Base-by-base conservation (phyloP, 106 monocot species). In the Narthecium ossifragum region DNA sequence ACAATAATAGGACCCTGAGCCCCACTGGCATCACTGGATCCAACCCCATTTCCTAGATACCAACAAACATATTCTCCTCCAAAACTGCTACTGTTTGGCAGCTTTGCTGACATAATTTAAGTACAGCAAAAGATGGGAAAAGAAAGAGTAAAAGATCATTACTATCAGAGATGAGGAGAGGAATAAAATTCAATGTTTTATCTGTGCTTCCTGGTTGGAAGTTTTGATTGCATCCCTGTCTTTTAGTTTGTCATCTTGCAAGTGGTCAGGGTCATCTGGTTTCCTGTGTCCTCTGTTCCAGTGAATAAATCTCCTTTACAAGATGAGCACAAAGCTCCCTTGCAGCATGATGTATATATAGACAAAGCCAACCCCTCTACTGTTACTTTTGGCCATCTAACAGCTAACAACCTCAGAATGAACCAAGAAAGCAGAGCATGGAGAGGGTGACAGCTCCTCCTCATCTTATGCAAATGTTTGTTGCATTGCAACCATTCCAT, bases 181-280 rank as follows among this genome's bases (percentile, higher is more conserved):
- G 28, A 54, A 54, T 54, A 54, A 30, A n/a, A 54, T 54, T 54
- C 54, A 54, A 29, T 54, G 54, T 54, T 54, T 54, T 54, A 4
- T 18, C 13, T 54, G 28, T n/a, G 18, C 28, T 54, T 54, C 30
- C 31, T 54, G 54, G 54, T 54, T 54, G 54, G 54, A 54, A 8
- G 18, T 18, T 54, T 54, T 54, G 54, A 31, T 54, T 54, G 54
- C 54, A 30, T 54, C n/a, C n/a, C n/a, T n/a, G n/a, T n/a, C 54
- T 54, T 29, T 29, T 31, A 11, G 12, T 30, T 31, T 30, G 54
- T 54, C 54, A 13, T 13, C 54, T 29, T 54, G 28, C 31, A 30
- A 24, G 49, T 23, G 21, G 23, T 22, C 18, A 49, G 49, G 23
- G 23, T 2, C 49, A 49, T 49, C 23, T 49, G 23, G 23, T 49